Percentiles rank a stretch among this genome's conserved stretches.
Evolutionary conservation across 2,329 filamentous ascomycete genomes (phyloP).

Genomic region (Xylariaceae sp.): DNA sequence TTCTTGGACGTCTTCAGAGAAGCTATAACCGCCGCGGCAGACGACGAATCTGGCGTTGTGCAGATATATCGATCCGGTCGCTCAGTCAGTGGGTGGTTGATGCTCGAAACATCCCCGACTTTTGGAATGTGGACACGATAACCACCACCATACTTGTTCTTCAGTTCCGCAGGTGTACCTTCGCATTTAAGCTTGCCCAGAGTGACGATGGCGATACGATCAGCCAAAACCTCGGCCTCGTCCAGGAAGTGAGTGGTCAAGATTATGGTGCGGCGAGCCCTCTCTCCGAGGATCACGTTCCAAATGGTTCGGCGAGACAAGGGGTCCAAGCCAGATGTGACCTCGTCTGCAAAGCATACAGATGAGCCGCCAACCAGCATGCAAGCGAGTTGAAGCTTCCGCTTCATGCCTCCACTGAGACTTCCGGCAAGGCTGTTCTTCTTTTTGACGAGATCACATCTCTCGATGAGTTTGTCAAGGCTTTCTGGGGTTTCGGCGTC

Average conservation of each 20-base stretch:
- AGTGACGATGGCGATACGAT: constrained; percentile 26
- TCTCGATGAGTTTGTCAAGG: constrained; percentile 49
- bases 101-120: constrained; percentile 17
- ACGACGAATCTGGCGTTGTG: constrained; percentile 49
- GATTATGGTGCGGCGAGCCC: constrained; percentile 25
- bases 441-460: constrained; percentile 65
- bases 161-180: constrained; percentile 28
- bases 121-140: constrained; percentile 29
- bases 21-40: constrained; percentile 51
- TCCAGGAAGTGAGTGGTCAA: constrained; percentile 30
- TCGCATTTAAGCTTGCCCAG: constrained; percentile 26
- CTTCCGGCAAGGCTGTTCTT: constrained; percentile 57
- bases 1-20: constrained; percentile 50
- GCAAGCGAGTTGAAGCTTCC: constrained; percentile 72
- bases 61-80: constrained; percentile 52
- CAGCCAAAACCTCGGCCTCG: constrained; percentile 26
- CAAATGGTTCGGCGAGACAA: constrained; percentile 50
- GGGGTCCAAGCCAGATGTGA: constrained; percentile 69
- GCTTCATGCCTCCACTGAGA: constrained; percentile 71
- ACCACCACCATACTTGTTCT: constrained; percentile 29
- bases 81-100: constrained; percentile 21
- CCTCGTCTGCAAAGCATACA: constrained; percentile 69
- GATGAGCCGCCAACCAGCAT: constrained; percentile 73
- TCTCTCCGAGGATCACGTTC: constrained; percentile 26
- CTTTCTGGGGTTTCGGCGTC: constrained; percentile 42